Percentiles rank a stretch among this genome's conserved stretches.
Evolutionary conservation across 2,329 filamentous ascomycete genomes (phyloP).

Genomic region (Didymella pomorum): DNA sequence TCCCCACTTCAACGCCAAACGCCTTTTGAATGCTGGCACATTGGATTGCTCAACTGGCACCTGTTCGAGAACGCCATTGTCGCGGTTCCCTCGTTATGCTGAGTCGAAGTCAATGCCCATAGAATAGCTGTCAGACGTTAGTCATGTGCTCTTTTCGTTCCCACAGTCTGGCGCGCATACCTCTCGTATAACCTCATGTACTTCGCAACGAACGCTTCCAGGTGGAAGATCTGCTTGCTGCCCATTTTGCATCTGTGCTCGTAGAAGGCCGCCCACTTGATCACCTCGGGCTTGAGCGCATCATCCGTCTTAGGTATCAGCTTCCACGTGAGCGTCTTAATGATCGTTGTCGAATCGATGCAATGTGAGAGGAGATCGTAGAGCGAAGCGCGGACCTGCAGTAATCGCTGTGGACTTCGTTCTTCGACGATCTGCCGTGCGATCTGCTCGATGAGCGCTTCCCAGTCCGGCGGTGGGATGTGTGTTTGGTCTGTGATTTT

Average conservation of each 20-base stretch:
- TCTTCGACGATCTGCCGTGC: conserved; percentile 95
- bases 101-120: conserved; percentile 73
- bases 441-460: conserved; percentile 85
- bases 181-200: conserved; percentile 97
- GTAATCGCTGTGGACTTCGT: conserved; percentile 85
- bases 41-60: not conserved
- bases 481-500: conserved; percentile 86
- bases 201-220: conserved; percentile 98
- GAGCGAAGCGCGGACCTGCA: conserved; percentile 90
- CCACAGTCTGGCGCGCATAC: conserved; percentile 57
- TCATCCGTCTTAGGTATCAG: conserved; percentile 88
- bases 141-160: not conserved
- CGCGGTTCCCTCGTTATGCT: conserved; percentile 8
- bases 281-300: conserved; percentile 85
- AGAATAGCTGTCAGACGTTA: conserved; percentile 54
- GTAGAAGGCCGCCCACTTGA: conserved; percentile 96
- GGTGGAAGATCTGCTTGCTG: conserved; percentile 94
- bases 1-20: conserved; percentile 29
- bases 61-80: too few relatives aligned
- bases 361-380: conserved; percentile 98
- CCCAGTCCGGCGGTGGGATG: conserved; percentile 97
- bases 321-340: conserved; percentile 95
- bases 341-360: conserved; percentile 91
- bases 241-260: conserved; percentile 93
- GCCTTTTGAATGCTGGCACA: conserved; percentile 16